Conservation (phyloP, 2,329 filamentous ascomycete species). For the Neonectria ditissima region DNA sequence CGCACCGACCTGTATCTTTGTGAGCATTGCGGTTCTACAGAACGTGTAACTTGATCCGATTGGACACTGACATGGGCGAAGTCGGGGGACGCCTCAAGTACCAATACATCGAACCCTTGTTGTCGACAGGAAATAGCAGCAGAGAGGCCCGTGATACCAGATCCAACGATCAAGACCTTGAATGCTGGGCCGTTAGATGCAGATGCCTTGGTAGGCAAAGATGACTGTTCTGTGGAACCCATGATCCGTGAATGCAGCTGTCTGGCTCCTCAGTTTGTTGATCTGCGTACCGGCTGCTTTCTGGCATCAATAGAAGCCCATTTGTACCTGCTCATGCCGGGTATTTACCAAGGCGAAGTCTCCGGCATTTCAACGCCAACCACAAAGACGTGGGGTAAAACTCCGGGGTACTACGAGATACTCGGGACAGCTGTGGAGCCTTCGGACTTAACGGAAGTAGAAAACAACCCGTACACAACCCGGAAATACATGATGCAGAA, state of each 20-base stretch:
- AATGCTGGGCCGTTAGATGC: neutral
- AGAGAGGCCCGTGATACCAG: neutral
- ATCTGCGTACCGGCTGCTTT: neutral
- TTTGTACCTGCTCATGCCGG: neutral
- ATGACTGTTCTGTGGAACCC: neutral
- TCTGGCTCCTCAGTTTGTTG: neutral
- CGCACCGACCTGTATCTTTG: neutral
- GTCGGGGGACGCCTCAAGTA: neutral
- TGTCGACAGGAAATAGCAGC: neutral
- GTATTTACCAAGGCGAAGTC: neutral
- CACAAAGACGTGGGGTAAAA: neutral
- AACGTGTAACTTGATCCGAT: neutral
- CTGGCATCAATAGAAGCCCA: neutral
- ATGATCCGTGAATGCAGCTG: neutral
- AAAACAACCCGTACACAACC: neutral
- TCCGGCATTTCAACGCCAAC: neutral
- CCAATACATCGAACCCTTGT: neutral
- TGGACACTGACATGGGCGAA: neutral
- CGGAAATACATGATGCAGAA: neutral
- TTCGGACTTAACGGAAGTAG: neutral
- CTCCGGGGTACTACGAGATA: neutral
- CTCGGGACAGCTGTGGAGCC: neutral
- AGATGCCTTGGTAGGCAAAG: neutral
- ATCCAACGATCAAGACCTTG: neutral
- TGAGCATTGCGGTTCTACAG: neutral